Evolutionary conservation across 345 rosid genomes (phyloP).

Genomic region (Syzygium jambos): DNA sequence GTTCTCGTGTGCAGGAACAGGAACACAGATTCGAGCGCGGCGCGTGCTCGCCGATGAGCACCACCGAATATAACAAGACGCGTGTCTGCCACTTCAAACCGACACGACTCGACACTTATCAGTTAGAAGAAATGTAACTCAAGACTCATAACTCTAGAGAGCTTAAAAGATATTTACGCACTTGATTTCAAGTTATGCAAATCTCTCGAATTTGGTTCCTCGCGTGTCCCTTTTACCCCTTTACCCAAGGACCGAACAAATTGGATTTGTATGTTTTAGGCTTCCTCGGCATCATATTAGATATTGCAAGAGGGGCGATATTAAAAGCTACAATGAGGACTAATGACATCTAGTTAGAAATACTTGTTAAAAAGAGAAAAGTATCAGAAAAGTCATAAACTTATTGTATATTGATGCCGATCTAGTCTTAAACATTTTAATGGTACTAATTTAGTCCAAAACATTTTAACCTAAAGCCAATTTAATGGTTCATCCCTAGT

Average conservation of each 20-base stretch:
- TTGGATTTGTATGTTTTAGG: background rate
- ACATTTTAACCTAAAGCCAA: too few species aligned
- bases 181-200: background rate
- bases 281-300: background rate
- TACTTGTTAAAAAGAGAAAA: too few species aligned
- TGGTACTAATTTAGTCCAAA: rapidly evolving
- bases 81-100: background rate
- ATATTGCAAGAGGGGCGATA: background rate
- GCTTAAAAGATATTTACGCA: background rate
- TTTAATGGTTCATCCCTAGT: too few species aligned
- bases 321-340: background rate
- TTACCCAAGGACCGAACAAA: background rate
- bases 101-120: background rate
- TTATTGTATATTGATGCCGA: too few species aligned
- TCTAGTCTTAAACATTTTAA: too few species aligned
- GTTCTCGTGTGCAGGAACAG: background rate
- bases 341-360: background rate
- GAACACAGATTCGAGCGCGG: background rate
- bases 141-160: background rate
- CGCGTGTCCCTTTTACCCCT: background rate
- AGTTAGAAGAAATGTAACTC: rapidly evolving
- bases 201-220: background rate
- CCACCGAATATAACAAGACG: background rate
- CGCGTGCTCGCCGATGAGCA: background rate
- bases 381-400: too few species aligned